These are phyloP conservation scores for Gossypium gossypioides DNA, from an alignment of 441 rosid genomes.

Conservation along the genomic window DNA sequence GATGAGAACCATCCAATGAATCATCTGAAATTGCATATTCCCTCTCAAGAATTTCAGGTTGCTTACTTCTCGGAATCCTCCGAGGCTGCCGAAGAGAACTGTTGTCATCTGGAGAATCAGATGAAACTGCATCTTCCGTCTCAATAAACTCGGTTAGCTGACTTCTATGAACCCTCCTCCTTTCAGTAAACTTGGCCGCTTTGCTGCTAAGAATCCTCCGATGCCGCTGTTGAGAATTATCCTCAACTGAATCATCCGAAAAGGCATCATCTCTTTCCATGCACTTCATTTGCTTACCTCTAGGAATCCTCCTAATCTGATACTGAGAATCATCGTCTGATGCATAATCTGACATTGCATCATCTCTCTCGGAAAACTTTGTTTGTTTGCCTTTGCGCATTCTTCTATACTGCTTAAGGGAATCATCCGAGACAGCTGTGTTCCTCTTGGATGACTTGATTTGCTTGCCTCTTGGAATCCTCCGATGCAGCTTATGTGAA, in stretches of 20 bases:
- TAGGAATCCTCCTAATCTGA: slow-evolving; percentile 14
- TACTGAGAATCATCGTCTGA: slow-evolving; percentile 10
- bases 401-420: slow-evolving; percentile 21
- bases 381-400: slow-evolving; percentile 12
- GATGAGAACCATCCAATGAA: slow-evolving; percentile 22
- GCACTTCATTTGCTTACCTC: slow-evolving; percentile 18
- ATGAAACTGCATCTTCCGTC: slow-evolving; percentile 33
- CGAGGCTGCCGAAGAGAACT: slow-evolving; percentile 16
- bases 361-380: slow-evolving; percentile 10
- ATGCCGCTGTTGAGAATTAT: slow-evolving; percentile 15
- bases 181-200: slow-evolving; percentile 21
- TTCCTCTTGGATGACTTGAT: slow-evolving; percentile 27
- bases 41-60: slow-evolving; percentile 25
- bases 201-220: slow-evolving; percentile 18
- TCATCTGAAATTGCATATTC: slow-evolving; percentile 37
- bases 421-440: slow-evolving; percentile 42
- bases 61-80: slow-evolving; percentile 23
- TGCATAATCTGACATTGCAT: slow-evolving; percentile 23
- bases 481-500: slow-evolving; percentile 19
- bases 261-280: slow-evolving; percentile 32
- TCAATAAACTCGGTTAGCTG: slow-evolving; percentile 29
- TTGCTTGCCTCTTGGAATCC: slow-evolving; percentile 24
- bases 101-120: slow-evolving; percentile 36
- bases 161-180: slow-evolving; percentile 27
- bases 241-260: slow-evolving; percentile 38